These are phyloP conservation scores for Blepharisma stoltei DNA, from an alignment of 73 alveolate genomes.

Conservation along the genomic window DNA sequence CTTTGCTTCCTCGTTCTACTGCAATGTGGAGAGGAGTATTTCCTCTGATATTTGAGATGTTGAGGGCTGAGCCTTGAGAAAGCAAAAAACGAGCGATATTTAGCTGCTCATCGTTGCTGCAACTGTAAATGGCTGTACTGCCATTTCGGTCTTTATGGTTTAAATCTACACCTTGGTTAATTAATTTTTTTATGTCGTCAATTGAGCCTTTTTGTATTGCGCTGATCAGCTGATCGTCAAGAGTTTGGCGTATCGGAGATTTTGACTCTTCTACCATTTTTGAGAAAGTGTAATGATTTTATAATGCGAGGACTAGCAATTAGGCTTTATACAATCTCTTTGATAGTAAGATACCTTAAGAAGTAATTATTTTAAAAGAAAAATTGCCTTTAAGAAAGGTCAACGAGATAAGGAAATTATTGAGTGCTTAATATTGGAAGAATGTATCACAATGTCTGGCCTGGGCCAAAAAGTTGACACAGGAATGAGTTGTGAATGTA, in stretches of 20 bases:
- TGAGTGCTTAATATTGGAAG: too few relatives aligned
- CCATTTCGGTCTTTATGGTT: slow-evolving; percentile 23
- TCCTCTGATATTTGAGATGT: background rate
- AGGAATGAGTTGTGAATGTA: too few relatives aligned
- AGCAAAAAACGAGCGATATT: background rate
- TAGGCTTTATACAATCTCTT: too few relatives aligned
- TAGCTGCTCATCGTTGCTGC: background rate
- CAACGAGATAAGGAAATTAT: too few relatives aligned
- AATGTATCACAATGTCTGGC: too few relatives aligned
- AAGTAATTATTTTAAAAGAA: too few relatives aligned
- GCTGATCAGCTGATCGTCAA: slow-evolving; percentile 5
- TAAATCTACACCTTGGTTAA: slow-evolving; percentile 3
- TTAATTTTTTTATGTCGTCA: background rate
- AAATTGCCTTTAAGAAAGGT: too few relatives aligned
- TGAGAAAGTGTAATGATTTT: too few relatives aligned
- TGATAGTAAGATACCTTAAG: too few relatives aligned
- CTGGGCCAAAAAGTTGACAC: too few relatives aligned
- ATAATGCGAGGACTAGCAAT: too few relatives aligned
- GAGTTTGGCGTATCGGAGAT: background rate
- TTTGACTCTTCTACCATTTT: slow-evolving; percentile 6
- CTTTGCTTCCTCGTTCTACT: slow-evolving; percentile 24
- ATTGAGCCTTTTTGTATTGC: slow-evolving; percentile 10
- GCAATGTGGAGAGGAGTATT: slow-evolving; percentile 12
- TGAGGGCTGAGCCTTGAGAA: slow-evolving; percentile 17
- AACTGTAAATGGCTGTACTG: background rate